Percentiles rank a stretch among this genome's conserved stretches.
phyloP scores from a whole-genome alignment of 768 basidiomycete genomes.

The Dentipellis fragilis region DNA sequence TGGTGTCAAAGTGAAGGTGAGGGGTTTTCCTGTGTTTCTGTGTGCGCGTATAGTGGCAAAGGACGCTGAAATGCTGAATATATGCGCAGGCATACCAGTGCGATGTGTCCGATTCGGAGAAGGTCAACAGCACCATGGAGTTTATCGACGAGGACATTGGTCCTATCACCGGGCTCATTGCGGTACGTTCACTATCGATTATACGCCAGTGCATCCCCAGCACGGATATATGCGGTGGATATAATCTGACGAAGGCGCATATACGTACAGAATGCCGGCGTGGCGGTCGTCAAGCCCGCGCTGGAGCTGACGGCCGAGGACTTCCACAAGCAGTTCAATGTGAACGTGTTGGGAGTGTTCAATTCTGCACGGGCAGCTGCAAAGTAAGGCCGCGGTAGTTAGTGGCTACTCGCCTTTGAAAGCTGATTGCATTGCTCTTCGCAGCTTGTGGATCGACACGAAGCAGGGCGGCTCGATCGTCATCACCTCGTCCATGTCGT shows the following conservation, averaged over 20 bases:
- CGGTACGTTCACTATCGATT: slow-evolving; percentile 25
- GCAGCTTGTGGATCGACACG: slow-evolving; percentile 35
- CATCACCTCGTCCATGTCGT: slow-evolving; percentile 58
- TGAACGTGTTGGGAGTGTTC: slow-evolving; percentile 61
- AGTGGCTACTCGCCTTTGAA: not conserved
- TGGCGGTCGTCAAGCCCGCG: slow-evolving; percentile 54
- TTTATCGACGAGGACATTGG: slow-evolving; percentile 41
- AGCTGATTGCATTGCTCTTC: not conserved
- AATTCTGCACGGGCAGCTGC: slow-evolving; percentile 51
- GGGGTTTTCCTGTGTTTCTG: too few relatives aligned
- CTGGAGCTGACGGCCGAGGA: slow-evolving; percentile 45
- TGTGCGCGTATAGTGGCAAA: not conserved
- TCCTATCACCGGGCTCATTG: slow-evolving; percentile 42
- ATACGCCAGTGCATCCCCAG: not conserved
- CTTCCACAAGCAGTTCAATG: slow-evolving; percentile 42
- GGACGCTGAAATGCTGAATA: not conserved
- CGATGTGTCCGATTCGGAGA: slow-evolving; percentile 41
- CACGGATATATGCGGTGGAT: not conserved
- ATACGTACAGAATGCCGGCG: slow-evolving; percentile 42
- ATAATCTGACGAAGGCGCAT: not conserved
- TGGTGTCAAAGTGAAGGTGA: slow-evolving; percentile 31
- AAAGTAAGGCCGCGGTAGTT: slow-evolving; percentile 24
- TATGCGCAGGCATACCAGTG: slow-evolving; percentile 44
- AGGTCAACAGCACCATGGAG: slow-evolving; percentile 33
- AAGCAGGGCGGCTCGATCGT: slow-evolving; percentile 43